phyloP scores from a whole-genome alignment of 192 early-diverging fungal species.

The Backusella australiensis region DNA sequence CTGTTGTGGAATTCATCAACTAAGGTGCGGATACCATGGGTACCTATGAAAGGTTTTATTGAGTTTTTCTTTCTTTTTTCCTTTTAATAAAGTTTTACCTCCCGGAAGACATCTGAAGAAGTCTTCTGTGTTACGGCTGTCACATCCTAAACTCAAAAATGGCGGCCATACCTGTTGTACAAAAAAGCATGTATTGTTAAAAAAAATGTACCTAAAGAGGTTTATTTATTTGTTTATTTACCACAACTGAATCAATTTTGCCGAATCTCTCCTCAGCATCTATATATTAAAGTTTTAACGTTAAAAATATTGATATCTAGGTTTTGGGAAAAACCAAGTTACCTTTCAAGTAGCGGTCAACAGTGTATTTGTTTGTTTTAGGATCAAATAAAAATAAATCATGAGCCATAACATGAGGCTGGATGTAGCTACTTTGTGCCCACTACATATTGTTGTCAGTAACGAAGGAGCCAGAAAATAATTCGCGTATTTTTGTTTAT shows the following conservation, averaged over 20 bases:
- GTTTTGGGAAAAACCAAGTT: neutral
- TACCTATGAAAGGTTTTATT: slow-evolving; percentile 4
- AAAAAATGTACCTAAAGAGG: neutral
- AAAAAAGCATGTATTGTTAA: neutral
- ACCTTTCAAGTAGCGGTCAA: slow-evolving; percentile 20
- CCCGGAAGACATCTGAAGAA: slow-evolving; percentile 23
- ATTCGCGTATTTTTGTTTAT: neutral
- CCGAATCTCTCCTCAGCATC: slow-evolving; percentile 16
- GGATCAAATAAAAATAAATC: slow-evolving; percentile 16
- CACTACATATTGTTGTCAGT: slow-evolving; percentile 12
- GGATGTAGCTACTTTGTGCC: slow-evolving; percentile 16
- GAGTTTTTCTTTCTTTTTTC: neutral
- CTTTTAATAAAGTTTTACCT: neutral
- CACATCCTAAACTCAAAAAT: slow-evolving; percentile 19
- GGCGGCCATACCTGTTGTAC: slow-evolving; percentile 17
- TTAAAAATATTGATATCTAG: neutral
- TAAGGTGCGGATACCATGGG: slow-evolving; percentile 11
- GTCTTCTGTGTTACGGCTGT: slow-evolving; percentile 29
- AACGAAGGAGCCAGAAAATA: neutral
- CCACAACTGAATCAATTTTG: slow-evolving; percentile 22
- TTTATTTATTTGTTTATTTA: neutral
- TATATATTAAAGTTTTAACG: neutral
- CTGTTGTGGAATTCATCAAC: slow-evolving; percentile 17
- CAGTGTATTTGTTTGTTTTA: slow-evolving; percentile 19
- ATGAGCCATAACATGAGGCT: slow-evolving; percentile 23